Evolutionary conservation across 148 eudicot species (phyloP), one percentile per base, ranked within the genome.

Genomic region (Chenopodium berlandieri): DNA sequence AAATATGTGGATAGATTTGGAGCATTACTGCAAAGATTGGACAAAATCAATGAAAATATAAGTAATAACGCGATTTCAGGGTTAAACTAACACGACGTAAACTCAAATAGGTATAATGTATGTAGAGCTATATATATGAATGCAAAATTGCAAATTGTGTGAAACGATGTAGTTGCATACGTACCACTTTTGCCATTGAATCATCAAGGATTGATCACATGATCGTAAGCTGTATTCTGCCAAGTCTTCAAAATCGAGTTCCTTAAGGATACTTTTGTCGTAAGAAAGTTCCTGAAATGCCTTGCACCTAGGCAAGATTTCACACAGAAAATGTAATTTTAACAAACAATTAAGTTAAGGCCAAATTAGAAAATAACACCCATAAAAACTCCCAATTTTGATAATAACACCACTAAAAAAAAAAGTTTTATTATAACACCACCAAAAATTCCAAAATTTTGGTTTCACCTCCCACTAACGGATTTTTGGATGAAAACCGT

Each of bases 261-360:
- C 63, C 20, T 46, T 40, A 12, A 81, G 50, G 30, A 81, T 46
- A n/a, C 31, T 34, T 10, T 46, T 14, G 16, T 81, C 79, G 2
- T 47, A 3, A 48, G 31, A 19, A 66, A 75, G 34, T 4, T n/a
- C 22, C 0, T 40, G 37, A 72, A 81, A 67, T 5, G 65, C 27
- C 46, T 65, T 81, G 32, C 54, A 75, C 9, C 83, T 81, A 52
- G 46, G 67, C 62, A 56, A 17, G 62, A 56, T 56, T 13, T 56
- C 5, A 48, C 13, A 48, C 13, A 48, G 52, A 48, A 48, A 12
- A 48, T n/a, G n/a, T n/a, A n/a, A n/a, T n/a, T n/a, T n/a, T n/a
- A n/a, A n/a, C n/a, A n/a, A n/a, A n/a, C n/a, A n/a, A n/a, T n/a
- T n/a, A n/a, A n/a, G n/a, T n/a, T n/a, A n/a, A n/a, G n/a, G n/a